Percentiles rank a stretch among this genome's conserved stretches.
Evolutionary conservation across 169 alveolate genomes (phyloP).

Genomic region (Ichthyophthirius multifiliis): DNA sequence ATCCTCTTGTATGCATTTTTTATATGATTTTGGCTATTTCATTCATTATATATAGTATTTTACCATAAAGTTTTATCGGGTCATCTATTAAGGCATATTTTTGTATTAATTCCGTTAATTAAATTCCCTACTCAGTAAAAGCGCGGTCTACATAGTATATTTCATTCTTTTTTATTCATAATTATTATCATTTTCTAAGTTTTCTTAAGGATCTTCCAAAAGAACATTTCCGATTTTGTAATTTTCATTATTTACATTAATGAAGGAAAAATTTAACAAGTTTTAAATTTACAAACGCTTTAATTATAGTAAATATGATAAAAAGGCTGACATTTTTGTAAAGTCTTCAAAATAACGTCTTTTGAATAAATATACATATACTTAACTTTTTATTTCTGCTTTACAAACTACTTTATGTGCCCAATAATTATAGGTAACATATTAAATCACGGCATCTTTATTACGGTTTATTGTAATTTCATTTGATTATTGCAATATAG

Average conservation of each 20-base stretch:
- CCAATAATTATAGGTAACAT: neutral
- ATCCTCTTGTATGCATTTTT: slow-evolving; percentile 14
- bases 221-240: neutral
- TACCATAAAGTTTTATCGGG: neutral
- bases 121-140: neutral
- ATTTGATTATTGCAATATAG: neutral
- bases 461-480: neutral
- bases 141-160: neutral
- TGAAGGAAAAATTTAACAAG: neutral
- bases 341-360: neutral
- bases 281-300: neutral
- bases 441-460: neutral
- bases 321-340: neutral
- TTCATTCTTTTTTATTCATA: neutral
- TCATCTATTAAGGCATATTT: neutral
- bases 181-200: neutral
- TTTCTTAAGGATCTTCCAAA: neutral
- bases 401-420: neutral
- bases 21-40: slow-evolving; percentile 3
- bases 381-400: neutral
- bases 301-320: neutral
- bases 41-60: slow-evolving; percentile 3
- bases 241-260: neutral
- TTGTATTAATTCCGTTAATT: neutral
- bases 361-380: neutral